Base-by-base conservation (phyloP, 176 grass and related monocot species). In the Cenchrus americanus region DNA sequence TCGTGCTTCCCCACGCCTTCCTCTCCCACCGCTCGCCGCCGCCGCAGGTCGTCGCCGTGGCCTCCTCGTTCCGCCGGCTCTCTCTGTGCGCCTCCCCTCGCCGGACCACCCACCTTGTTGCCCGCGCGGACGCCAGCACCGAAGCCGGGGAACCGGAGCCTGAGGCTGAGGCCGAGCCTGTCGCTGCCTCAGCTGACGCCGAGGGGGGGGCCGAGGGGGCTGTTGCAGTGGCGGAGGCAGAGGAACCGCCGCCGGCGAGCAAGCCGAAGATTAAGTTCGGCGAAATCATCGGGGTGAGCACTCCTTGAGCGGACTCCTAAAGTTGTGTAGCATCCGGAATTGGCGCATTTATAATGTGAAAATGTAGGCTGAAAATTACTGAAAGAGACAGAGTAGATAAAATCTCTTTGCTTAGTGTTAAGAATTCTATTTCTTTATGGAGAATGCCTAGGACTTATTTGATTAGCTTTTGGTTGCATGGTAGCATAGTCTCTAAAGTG, bases 241-340 rank as follows among this genome's bases (percentile, higher is more conserved):
- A 85, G 52, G 86, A 91, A 71, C 78, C 86, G 61, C 34, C 77
- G 65, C 85, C 73, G 23, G 78, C 73, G 23, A 91, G 59, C 47
- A 94, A 92, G 64, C 91, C 87, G 12, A 79, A 52, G 61, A 40
- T 94, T 43, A 96, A 99, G 70, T 92, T 98, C 60, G 91, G 91
- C 51, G 97, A 99, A 44, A 92, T 99, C 43, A 94, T 99, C 64
- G 93, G 93, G 93, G 96, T 96, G 86, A 96, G 79, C 18, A 75
- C 75, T 53, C 46, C 50, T 59, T 82, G 19, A 32, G 0, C 18
- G 13, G 3, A 7, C 15, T 43, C 66, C 17, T 88, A 37, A 48
- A 21, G 27, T 42, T 69, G 2, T 17, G 37, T 23, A 58, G n/a
- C 19, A 12, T 70, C 12, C 8, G 1, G 37, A 5, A 55, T 24